Evolutionary conservation across 257 asterid species (phyloP).

Genomic region (Solanum gracilifrons): DNA sequence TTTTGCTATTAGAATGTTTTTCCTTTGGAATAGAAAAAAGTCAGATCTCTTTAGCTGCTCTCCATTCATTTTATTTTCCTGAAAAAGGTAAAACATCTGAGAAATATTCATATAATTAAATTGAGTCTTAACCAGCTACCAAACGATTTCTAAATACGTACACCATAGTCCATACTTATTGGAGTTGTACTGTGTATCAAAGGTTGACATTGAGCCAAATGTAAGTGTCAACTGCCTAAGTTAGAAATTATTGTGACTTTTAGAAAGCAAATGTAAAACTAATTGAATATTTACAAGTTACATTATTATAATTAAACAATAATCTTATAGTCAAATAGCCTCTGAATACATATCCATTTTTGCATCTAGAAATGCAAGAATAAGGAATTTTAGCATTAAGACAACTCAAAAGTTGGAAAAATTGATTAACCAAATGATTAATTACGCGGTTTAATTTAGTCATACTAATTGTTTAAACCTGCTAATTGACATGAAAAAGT

Average conservation of each 20-base stretch:
- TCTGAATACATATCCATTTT: not conserved
- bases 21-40: too few relatives aligned
- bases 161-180: not conserved
- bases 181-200: not conserved
- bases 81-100: too few relatives aligned
- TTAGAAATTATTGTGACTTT: not conserved
- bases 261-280: not conserved
- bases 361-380: not conserved
- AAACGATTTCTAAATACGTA: too few relatives aligned
- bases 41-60: too few relatives aligned
- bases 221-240: not conserved
- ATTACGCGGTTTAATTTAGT: not conserved
- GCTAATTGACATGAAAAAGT: not conserved
- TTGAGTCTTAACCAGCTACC: too few relatives aligned
- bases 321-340: not conserved
- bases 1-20: too few relatives aligned
- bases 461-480: not conserved
- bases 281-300: not conserved
- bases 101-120: too few relatives aligned
- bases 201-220: not conserved
- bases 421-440: not conserved
- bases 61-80: too few relatives aligned
- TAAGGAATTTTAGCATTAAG: not conserved
- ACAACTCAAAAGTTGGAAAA: not conserved
- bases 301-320: not conserved